A percentile compares a stretch with the other conserved stretches of the same genome.
Evolutionary conservation across 1,284 basidiomycete species (phyloP).

Genomic region (Porodaedalea pini): DNA sequence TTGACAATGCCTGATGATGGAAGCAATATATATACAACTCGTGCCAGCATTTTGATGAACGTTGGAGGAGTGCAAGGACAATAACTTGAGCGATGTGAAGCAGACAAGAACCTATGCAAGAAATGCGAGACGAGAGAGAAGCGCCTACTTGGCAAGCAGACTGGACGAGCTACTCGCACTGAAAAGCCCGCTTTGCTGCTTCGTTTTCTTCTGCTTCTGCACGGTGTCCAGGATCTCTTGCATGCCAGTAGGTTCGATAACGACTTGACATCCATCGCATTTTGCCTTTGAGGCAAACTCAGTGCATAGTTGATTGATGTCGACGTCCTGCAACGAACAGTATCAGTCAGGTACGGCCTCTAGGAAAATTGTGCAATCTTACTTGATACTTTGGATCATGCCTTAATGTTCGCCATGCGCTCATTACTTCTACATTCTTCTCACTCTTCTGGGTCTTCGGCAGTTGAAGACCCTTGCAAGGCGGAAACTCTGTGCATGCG

Average conservation of each 20-base stretch:
- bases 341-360: no score
- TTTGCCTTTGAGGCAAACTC: constrained; percentile 76
- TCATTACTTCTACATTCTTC: constrained; percentile 68
- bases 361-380: no score
- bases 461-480: constrained; percentile 59
- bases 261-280: constrained; percentile 77
- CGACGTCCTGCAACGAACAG: constrained; percentile 68
- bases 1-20: no score
- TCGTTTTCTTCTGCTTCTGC: constrained; percentile 14
- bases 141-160: constrained; percentile 1
- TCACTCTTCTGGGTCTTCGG: constrained; percentile 66
- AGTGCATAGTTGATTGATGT: constrained; percentile 70
- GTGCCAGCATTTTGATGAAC: no score
- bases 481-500: constrained; percentile 44
- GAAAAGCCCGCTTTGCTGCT: constrained; percentile 11
- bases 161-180: not conserved
- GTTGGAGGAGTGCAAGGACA: no score
- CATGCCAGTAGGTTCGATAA: constrained; percentile 67
- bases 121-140: not conserved
- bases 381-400: constrained; percentile 71
- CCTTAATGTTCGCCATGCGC: constrained; percentile 72
- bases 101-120: not conserved
- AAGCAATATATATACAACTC: no score
- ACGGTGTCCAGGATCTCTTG: constrained; percentile 60
- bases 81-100: not conserved